phyloP scores from a whole-genome alignment of 345 rosid genomes.

The Corymbia maculata region DNA sequence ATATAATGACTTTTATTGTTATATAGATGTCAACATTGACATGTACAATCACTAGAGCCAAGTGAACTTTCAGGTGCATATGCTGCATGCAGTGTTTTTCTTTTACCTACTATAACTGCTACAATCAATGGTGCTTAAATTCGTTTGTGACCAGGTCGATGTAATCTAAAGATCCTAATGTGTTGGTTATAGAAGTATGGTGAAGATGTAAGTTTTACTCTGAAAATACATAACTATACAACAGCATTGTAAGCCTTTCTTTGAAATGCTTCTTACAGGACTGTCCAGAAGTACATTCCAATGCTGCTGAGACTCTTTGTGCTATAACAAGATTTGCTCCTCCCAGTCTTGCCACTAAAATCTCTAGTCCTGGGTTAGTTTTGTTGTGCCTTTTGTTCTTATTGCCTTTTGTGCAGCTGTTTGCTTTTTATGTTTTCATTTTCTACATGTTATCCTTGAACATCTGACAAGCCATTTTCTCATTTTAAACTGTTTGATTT shows the following conservation, averaged over 20 bases:
- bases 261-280: conserved; percentile 32
- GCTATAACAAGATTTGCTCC: conserved; percentile 79
- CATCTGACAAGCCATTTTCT: neutral
- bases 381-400: neutral
- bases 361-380: conserved; percentile 62
- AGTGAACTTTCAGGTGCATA: neutral
- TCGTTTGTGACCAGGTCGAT: neutral
- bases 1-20: neutral
- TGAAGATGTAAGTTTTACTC: neutral
- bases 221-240: neutral
- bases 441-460: neutral
- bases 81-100: neutral
- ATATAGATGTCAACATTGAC: neutral
- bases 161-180: neutral
- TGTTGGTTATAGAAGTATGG: neutral
- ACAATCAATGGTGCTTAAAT: neutral
- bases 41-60: neutral
- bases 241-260: neutral
- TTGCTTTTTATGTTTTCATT: neutral
- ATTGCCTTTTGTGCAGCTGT: neutral
- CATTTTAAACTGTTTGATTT: neutral
- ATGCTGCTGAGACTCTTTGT: conserved; percentile 89
- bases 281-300: conserved; percentile 89
- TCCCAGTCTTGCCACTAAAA: conserved; percentile 70
- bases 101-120: neutral